Evolutionary conservation across 1,284 basidiomycete species (phyloP), one percentile per base, ranked within the genome.

Genomic region (Lignosus rhinocerotis): DNA sequence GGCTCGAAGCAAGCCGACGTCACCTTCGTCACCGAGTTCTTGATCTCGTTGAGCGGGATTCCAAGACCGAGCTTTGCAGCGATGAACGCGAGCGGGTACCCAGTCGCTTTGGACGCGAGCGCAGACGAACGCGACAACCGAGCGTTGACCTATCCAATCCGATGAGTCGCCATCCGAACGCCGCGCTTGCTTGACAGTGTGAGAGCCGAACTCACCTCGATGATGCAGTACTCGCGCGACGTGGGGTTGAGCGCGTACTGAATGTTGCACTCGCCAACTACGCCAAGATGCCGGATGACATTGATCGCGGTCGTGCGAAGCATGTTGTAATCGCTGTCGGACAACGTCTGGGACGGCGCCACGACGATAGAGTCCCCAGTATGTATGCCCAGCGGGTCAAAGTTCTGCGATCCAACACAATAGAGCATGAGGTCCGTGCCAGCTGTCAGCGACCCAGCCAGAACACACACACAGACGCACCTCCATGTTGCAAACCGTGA

Each of bases 401-500:
- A 99, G 80, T 98, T 98, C 94, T 97, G 65, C 30, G 11, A n/a
- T 30, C 33, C 30, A 43, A 41, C 56, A 19, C 11, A 44, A 25
- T 46, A 25, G 14, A 53, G 5, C n/a, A 4, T 8, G 16, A 3
- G 0, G 34, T 6, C 1, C 3, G 57, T 50, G n/a, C n/a, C n/a
- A n/a, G n/a, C n/a, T n/a, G n/a, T n/a, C n/a, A n/a, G n/a, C n/a
- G 45, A 30, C 45, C 47, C 52, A 45, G 12, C 2, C 1, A 14
- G 6, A 33, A 3, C 12, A 75, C n/a, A n/a, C n/a, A n/a, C n/a
- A n/a, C n/a, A n/a, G n/a, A n/a, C 87, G 60, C 57, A 93, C 94
- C 92, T 98, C 96, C 96, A 99, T 98, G 80, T 99, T 99, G 78
- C 97, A 99, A 63, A 98, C 96, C 1, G 95, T 98, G 77, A 98